phyloP scores from a whole-genome alignment of 176 grass and related monocot genomes.

The Ananas comosus region DNA sequence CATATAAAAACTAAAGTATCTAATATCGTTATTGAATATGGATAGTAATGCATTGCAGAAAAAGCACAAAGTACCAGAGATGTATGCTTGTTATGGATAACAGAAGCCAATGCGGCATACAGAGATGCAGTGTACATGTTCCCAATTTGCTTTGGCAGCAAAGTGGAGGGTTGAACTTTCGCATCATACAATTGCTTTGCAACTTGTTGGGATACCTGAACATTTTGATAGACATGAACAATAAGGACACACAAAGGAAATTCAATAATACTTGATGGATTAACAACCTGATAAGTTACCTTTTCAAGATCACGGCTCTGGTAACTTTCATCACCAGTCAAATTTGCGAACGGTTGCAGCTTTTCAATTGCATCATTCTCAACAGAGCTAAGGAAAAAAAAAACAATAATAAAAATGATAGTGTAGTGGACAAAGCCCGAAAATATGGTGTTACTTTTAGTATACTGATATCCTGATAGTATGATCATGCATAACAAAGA shows the following conservation, averaged over 20 bases:
- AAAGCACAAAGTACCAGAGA: conserved; percentile 43
- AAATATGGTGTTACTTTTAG: no score
- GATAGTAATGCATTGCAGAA: conserved; percentile 7
- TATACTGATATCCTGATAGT: no score
- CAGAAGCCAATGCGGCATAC: conserved; percentile 62
- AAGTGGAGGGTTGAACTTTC: conserved; percentile 71
- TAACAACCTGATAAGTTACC: conserved; percentile 17
- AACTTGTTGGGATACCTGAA: conserved; percentile 88
- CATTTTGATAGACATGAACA: conserved; percentile 5
- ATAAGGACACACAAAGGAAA: conserved; percentile 23
- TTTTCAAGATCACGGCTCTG: conserved; percentile 64
- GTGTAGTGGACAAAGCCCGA: background rate
- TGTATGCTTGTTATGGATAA: conserved; percentile 51
- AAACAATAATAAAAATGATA: background rate
- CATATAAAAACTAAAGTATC: background rate
- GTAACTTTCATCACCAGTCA: conserved; percentile 48
- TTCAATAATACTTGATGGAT: conserved; percentile 16
- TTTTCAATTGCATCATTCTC: conserved; percentile 62
- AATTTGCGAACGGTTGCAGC: conserved; percentile 46
- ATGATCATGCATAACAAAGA: no score
- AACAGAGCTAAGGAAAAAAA: conserved; percentile 40
- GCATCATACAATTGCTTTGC: conserved; percentile 65
- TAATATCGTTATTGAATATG: conserved; percentile 6
- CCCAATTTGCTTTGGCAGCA: conserved; percentile 68
- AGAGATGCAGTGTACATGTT: conserved; percentile 83